Percentiles rank a stretch among this genome's conserved stretches.
phyloP scores from a whole-genome alignment of 1,284 basidiomycete species.

The Tremellales sp. region DNA sequence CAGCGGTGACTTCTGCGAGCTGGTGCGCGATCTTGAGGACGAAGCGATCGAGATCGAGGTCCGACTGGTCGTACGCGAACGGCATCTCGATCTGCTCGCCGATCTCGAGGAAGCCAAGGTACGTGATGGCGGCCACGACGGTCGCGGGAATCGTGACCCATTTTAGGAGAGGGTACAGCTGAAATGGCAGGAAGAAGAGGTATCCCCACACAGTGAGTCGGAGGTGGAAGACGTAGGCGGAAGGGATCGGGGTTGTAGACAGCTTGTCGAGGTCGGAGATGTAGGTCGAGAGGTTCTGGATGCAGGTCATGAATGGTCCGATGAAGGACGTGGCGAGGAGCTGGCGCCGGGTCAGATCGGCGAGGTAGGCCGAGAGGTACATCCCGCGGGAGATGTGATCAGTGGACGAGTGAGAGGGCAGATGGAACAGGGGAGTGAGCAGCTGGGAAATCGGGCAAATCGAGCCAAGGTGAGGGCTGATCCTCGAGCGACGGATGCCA shows the following conservation, averaged over 20 bases:
- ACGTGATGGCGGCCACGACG: constrained; percentile 23
- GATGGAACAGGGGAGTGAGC: background rate
- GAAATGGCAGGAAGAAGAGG: constrained; percentile 35
- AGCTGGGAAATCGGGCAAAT: no score
- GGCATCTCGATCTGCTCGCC: constrained; percentile 35
- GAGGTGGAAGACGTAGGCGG: constrained; percentile 33
- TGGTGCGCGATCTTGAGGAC: constrained; percentile 28
- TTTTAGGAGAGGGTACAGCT: constrained; percentile 22
- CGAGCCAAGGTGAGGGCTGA: no score
- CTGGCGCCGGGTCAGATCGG: constrained; percentile 19
- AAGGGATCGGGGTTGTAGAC: constrained; percentile 33
- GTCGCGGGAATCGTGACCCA: constrained; percentile 34
- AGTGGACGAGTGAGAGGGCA: constrained; percentile 5
- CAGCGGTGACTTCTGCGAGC: constrained; percentile 33
- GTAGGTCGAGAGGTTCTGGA: constrained; percentile 28
- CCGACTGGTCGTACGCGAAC: constrained; percentile 34
- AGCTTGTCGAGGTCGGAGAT: constrained; percentile 35
- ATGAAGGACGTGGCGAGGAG: constrained; percentile 18
- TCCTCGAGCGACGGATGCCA: no score
- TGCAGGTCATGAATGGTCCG: constrained; percentile 16
- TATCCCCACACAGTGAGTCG: constrained; percentile 31
- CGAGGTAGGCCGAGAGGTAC: constrained; percentile 29
- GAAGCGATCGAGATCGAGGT: constrained; percentile 35
- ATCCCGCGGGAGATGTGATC: constrained; percentile 12
- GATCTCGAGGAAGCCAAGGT: constrained; percentile 34